Percentiles rank a stretch among this genome's conserved stretches.
phyloP scores from a whole-genome alignment of 257 asterid genomes.

The Solanum lycopersicoides region DNA sequence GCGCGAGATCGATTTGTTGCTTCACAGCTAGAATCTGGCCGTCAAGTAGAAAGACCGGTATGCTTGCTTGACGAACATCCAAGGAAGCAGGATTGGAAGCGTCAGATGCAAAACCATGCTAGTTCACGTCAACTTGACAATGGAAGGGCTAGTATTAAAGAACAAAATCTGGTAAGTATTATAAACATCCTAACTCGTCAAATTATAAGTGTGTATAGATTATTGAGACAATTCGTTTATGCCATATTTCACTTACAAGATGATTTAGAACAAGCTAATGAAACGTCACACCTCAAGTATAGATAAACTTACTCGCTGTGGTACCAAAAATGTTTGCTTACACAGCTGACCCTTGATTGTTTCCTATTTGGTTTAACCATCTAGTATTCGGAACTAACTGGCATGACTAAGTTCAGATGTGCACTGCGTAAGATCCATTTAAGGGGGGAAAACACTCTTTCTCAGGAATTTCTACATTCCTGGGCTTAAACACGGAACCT shows the following conservation, averaged over 20 bases:
- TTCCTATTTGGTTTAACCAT: not conserved
- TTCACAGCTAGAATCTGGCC: conserved; percentile 15
- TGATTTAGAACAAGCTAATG: not conserved
- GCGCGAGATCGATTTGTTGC: conserved; percentile 15
- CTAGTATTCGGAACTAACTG: not conserved
- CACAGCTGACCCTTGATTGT: not conserved
- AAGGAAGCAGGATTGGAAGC: conserved; percentile 32
- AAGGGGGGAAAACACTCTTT: not conserved
- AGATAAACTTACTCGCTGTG: not conserved
- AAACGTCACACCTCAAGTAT: not conserved
- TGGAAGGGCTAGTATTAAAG: conserved; percentile 31
- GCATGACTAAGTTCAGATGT: not conserved
- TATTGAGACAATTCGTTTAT: not conserved
- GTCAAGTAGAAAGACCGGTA: conserved; percentile 27
- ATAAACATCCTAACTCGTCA: not conserved
- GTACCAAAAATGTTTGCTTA: not conserved
- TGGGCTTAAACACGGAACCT: not conserved
- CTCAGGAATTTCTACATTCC: not conserved
- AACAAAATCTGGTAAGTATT: conserved; percentile 35
- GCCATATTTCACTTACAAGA: not conserved
- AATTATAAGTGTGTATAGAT: not conserved
- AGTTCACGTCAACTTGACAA: conserved; percentile 31
- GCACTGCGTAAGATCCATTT: not conserved
- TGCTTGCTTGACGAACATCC: conserved; percentile 30
- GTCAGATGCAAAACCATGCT: conserved; percentile 13